Evolutionary conservation across 1,139 yeast species (phyloP), one percentile per base, ranked within the genome.

Genomic region (Saccharomyces hybrid): DNA sequence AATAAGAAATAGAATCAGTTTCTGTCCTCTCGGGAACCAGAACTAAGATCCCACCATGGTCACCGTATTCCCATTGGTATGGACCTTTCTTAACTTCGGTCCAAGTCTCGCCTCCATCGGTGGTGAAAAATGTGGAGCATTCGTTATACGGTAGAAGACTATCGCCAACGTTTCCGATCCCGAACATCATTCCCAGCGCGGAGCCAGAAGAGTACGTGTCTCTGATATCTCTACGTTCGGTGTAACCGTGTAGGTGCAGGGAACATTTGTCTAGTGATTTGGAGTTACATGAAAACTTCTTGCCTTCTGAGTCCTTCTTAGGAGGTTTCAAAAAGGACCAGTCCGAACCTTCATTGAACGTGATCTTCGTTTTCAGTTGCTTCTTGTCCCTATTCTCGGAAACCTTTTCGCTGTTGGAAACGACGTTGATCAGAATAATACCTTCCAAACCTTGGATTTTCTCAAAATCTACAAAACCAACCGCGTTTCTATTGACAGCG

Each of bases 51-150:
- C 96, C 83, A 6, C 99, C 99, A 62, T 90, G 86, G 68, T 95
- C 99, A 57, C 98, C 99, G 70, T 78, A 93, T 69, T 91, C 98
- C 98, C 98, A 95, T 81, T 86, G 86, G 64, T 80, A 79, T 0
- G 81, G 79, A 1, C 96, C 95, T 59, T 85, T 80, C 53, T 73
- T 78, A 28, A 90, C 74, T 70, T 89, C 96, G 55, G 71, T 81
- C 99, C 99, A 93, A 2, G 91, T 79, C 3, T 83, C 72, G 49
- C 99, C 99, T 2, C 95, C 99, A 72, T 95, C 97, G 4, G 78
- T 75, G 12, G 96, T 84, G 59, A 93, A 72, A 62, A 82, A 93
- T 0, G 96, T 88, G 2, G 87, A 75, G 0, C 85, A 78, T 34
- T 82, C 79, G 8, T 78, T 77, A 47, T 73, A 67, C 0, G 82